Evolutionary conservation across 148 eudicot species (phyloP), one percentile per base, ranked within the genome.

Genomic region (Vaccinium darrowii): DNA sequence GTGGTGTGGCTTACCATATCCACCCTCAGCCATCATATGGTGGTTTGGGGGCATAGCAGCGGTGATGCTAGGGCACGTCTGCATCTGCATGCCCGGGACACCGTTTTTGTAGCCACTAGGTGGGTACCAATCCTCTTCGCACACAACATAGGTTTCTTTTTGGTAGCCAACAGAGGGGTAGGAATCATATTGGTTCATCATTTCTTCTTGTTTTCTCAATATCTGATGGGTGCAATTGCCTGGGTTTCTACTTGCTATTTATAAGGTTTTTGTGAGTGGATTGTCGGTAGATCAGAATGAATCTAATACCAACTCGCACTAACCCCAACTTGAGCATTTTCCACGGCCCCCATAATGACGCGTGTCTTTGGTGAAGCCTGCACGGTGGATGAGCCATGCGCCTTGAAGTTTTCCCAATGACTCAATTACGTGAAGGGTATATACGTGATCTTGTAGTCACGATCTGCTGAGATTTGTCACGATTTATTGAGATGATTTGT

Each of bases 131-230:
- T 1, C 80, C 27, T 51, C 30, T 18, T 77, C 7, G 58, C 51
- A 0, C 5, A 14, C 43, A 16, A 9, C 65, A 30, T 85, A 81
- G 52, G 30, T 49, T 51, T 80, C 71, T n/a, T 80, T 84, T 4
- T 56, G 67, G 87, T 81, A 81, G 43, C 80, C 84, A 80, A 7
- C 81, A 54, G 58, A 72, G 57, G 72, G 80, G 50, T 54, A 73
- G n/a, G 23, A 7, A 69, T 81, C 84, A 14, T 1, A 23, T n/a
- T 80, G 72, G 21, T 58, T 63, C 52, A 73, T 30, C 87, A 85
- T 85, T 39, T 62, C 27, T 27, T 25, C 36, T 25, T 25, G 36
- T 72, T 58, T 62, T 18, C 21, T 9, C 18, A 49, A 21, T 57
- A 11, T 79, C 23, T 27, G 81, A 25, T 54, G 79, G 53, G 23